Evolutionary conservation across 2,329 filamentous ascomycete genomes (phyloP), one percentile per base, ranked within the genome.

Genomic region (Venturia carpophila): DNA sequence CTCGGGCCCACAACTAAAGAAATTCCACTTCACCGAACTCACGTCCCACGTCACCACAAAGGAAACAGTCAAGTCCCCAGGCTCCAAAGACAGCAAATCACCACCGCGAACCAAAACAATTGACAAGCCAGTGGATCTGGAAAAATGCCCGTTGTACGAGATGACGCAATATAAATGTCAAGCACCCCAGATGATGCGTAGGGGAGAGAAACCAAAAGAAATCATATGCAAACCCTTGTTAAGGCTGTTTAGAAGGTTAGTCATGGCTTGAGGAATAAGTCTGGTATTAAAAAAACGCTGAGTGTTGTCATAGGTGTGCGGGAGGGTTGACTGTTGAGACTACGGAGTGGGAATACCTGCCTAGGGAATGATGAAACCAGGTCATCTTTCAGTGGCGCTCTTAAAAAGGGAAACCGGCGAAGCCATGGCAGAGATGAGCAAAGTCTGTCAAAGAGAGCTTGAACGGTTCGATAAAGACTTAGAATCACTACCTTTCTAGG

Each of bases 81-180:
- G 85, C 76, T 79, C 34, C 30, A 58, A 58, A 9, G 10, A 37
- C 30, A 37, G 52, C 52, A 37, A 37, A 58, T 19, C 30, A 37
- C 52, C 30, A 58, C 52, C 52, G 15, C 52, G 30, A 37, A 34
- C 27, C 52, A 58, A 58, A 37, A 34, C 27, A 58, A 37, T 37
- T n/a, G 15, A 58, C 5, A 58, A 58, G n/a, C 75, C 78, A 19
- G 75, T 85, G 67, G 75, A 83, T 41, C 76, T 87, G 6, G 72
- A 76, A 64, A 75, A 83, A 62, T 88, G 85, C 72, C 74, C 79
- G 65, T 74, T 87, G 49, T 77, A 83, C 69, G 83, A 87, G 71
- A 73, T 88, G 73, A 75, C 84, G 60, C 85, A 88, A 74, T 87
- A 86, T 71, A 80, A 80, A 34, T 88, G 86, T 74, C 80, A 84